Evolutionary conservation across 148 eudicot species (phyloP).

Genomic region (Camellia granthamiana): DNA sequence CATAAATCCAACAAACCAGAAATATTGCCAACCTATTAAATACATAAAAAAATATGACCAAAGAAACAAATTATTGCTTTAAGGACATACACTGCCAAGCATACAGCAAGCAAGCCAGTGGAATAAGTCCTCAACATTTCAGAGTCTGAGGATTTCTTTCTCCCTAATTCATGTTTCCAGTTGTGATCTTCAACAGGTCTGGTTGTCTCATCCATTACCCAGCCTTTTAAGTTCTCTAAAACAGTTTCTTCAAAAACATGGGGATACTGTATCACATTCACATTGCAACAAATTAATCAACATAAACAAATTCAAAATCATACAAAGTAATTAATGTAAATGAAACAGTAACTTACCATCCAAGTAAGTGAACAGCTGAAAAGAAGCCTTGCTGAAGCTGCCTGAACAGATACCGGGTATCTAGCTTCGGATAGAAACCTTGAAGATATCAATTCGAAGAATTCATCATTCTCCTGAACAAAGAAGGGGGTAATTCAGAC

Average conservation of each 20-base stretch:
- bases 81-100: slow-evolving; percentile 68
- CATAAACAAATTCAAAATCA: neutral
- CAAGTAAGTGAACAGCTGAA: slow-evolving; percentile 86
- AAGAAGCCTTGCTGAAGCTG: slow-evolving; percentile 87
- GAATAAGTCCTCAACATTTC: slow-evolving; percentile 92
- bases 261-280: slow-evolving; percentile 59
- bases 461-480: slow-evolving; percentile 93
- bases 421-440: slow-evolving; percentile 71
- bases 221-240: slow-evolving; percentile 67
- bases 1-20: slow-evolving; percentile 13
- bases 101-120: slow-evolving; percentile 87
- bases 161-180: slow-evolving; percentile 56
- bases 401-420: slow-evolving; percentile 74
- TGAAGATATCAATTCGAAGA: slow-evolving; percentile 86
- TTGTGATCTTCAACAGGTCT: slow-evolving; percentile 43
- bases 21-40: slow-evolving; percentile 1
- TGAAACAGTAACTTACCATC: slow-evolving; percentile 50
- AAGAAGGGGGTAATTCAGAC: slow-evolving; percentile 14
- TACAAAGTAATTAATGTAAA: neutral
- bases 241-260: slow-evolving; percentile 93
- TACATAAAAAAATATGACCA: neutral
- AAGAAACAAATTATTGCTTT: neutral
- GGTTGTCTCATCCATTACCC: slow-evolving; percentile 74
- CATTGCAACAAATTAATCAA: slow-evolving; percentile 15
- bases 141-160: slow-evolving; percentile 54